Evolutionary conservation across 345 rosid genomes (phyloP).

Genomic region (Microcos paniculata): DNA sequence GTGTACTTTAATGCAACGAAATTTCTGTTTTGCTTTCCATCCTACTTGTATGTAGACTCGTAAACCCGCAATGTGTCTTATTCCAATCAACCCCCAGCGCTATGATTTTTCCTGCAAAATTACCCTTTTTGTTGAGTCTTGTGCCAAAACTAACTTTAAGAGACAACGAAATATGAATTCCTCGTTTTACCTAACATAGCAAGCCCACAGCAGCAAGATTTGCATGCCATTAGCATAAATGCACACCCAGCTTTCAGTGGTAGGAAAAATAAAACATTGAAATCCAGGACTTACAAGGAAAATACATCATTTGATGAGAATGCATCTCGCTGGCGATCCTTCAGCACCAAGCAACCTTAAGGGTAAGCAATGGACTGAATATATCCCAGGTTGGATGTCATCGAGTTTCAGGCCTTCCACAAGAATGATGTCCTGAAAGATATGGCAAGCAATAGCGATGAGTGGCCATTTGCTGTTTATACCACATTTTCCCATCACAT

Average conservation of each 20-base stretch:
- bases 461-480: background rate
- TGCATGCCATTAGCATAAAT: background rate
- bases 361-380: slow-evolving; percentile 40
- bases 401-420: slow-evolving; percentile 43
- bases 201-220: background rate
- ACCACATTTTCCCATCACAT: background rate
- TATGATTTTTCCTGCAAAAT: background rate
- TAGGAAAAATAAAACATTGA: background rate
- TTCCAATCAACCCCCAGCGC: background rate
- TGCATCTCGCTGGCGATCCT: slow-evolving; percentile 45
- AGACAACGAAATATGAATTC: background rate
- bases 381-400: slow-evolving; percentile 31
- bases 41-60: background rate
- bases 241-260: background rate
- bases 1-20: background rate
- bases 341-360: slow-evolving; percentile 40
- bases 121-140: background rate
- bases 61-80: background rate
- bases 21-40: background rate
- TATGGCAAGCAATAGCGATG: background rate
- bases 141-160: background rate
- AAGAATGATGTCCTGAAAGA: slow-evolving; percentile 35
- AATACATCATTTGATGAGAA: slow-evolving; percentile 35
- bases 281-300: background rate
- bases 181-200: background rate